These are phyloP conservation scores for Mitragyna speciosa DNA, from an alignment of 257 asterid genomes.

Conservation along the genomic window DNA sequence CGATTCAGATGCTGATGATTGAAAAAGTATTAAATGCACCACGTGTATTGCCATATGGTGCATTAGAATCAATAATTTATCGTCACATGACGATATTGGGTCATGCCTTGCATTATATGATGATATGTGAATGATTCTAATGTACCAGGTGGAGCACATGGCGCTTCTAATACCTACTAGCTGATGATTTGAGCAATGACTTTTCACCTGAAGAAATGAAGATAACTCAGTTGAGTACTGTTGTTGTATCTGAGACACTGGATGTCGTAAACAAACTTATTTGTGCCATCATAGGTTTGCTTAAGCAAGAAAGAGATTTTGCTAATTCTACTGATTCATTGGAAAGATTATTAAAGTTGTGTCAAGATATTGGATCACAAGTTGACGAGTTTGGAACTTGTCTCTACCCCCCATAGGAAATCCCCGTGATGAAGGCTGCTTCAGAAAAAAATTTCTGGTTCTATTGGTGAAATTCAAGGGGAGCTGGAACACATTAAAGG, in stretches of 20 bases:
- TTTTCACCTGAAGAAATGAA: conserved; percentile 82
- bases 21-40: no score
- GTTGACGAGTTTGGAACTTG: conserved; percentile 94
- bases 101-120: no score
- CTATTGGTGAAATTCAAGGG: conserved; percentile 36
- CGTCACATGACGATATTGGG: no score
- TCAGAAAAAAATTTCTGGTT: conserved; percentile 44
- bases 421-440: conserved; percentile 55
- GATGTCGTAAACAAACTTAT: conserved; percentile 58
- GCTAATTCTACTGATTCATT: conserved; percentile 53
- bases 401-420: conserved; percentile 91
- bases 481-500: conserved; percentile 55
- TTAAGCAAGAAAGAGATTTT: conserved; percentile 52
- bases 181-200: conserved; percentile 76
- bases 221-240: conserved; percentile 47
- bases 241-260: conserved; percentile 54
- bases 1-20: conserved; percentile 54
- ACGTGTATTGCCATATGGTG: no score
- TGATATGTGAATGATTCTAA: no score
- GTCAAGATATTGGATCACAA: conserved; percentile 58
- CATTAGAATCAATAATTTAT: no score
- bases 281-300: conserved; percentile 72
- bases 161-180: no score
- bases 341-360: conserved; percentile 64
- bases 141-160: no score